Base-by-base conservation (phyloP, 495 filamentous ascomycete genomes). In the Chlorociboria aeruginascens region DNA sequence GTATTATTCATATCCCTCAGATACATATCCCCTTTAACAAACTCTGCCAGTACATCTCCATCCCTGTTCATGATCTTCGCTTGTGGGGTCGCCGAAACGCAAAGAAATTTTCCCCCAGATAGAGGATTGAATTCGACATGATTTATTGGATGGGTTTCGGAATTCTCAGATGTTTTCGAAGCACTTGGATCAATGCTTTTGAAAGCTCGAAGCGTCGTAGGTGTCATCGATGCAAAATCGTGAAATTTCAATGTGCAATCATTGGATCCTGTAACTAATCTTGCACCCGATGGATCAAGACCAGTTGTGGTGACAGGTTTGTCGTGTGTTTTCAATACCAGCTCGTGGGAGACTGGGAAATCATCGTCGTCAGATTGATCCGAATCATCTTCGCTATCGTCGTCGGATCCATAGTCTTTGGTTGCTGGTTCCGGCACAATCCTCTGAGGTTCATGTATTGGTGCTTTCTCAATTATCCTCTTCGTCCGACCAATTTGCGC, bases 1-100 rank as follows among this genome's bases (percentile, higher is more conserved):
- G 92, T 98, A 60, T 96, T 86, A 61, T 96, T 74, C 77, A 95
- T 86, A 59, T 98, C 93, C 34, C 92, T 76, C 47, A 98, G 66
- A 60, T 98, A 98, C 90, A 95, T 95, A 59, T 98, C 92, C 16
- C 92, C 92, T 66, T 98, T 98, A 45, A 83, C 79, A 53, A 94
- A 95, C 62, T 96, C 88, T 2, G 82, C 79, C 10, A 89, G 47
- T 8, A 81, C 72, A 34, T 89, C 87, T 7, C 92, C 92, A 68
- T 98, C 90, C 52, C 92, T 80, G 57, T 75, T 83, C 57, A 95
- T 71, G 37, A 98, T 80, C 62, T 86, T 87, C 2, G 90, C 86
- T 61, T 98, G 93, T 1, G 89, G 77, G 7, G 85, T 81, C 0
- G 89, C 89, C 2, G 88, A 79, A 16, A 96, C 70, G 52, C 92